Conservation (phyloP, 495 filamentous ascomycete genomes). For the Aspergillus olivimuriae region DNA sequence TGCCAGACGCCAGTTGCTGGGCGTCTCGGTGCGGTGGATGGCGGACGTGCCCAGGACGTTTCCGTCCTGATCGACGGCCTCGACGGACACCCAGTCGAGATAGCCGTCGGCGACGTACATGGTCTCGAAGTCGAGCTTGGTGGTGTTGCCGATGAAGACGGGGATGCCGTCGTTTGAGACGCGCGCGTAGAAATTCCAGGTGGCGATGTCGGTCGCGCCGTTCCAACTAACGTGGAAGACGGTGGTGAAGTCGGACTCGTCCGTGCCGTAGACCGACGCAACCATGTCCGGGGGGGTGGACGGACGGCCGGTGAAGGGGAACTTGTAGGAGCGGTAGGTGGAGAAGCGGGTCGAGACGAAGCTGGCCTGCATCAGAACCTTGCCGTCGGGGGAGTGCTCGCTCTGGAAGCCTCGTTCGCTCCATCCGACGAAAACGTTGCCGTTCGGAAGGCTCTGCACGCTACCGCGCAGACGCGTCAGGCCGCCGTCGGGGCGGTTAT, state of each 20-base stretch:
- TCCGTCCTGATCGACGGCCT: constrained; percentile 31
- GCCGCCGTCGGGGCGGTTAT: constrained; percentile 40
- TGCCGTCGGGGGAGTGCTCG: constrained; percentile 49
- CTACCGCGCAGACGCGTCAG: constrained; percentile 56
- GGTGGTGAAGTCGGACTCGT: constrained; percentile 25
- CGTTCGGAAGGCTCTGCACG: constrained; percentile 48
- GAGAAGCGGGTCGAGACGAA: constrained; percentile 32
- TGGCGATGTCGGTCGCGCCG: constrained; percentile 38
- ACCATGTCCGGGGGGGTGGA: constrained; percentile 27
- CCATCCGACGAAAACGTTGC: constrained; percentile 53
- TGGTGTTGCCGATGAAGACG: constrained; percentile 27
- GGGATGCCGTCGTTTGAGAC: constrained; percentile 18
- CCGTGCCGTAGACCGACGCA: constrained; percentile 32
- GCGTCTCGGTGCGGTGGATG: constrained; percentile 21
- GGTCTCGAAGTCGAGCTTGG: constrained; percentile 39
- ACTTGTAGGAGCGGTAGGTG: constrained; percentile 39
- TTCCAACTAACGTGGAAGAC: constrained; percentile 45
- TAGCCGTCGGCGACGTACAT: constrained; percentile 38
- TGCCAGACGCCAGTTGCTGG: constrained; percentile 28
- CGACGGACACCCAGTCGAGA: constrained; percentile 32
- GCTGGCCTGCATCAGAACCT: constrained; percentile 39
- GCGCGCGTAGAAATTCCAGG: constrained; percentile 36
- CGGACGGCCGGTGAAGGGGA: constrained; percentile 31
- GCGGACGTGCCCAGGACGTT: constrained; percentile 25
- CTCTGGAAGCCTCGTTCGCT: constrained; percentile 50